These are phyloP conservation scores for Acacia melanoxylon DNA, from an alignment of 306 rosid species.

Conservation along the genomic window DNA sequence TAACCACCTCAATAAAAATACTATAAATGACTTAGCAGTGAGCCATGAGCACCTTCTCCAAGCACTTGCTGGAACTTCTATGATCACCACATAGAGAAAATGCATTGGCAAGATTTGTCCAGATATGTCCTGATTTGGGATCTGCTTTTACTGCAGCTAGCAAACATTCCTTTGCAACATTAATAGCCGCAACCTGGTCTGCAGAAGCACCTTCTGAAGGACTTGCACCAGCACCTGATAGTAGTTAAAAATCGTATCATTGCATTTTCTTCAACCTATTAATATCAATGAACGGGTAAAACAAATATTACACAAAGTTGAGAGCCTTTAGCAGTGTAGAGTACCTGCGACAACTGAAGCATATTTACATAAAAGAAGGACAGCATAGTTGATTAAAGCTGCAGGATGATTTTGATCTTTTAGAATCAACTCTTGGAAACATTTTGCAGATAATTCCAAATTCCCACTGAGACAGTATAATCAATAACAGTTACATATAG, in stretches of 20 bases:
- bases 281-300: conserved; percentile 18
- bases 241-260: conserved; percentile 22
- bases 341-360: conserved; percentile 90
- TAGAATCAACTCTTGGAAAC: conserved; percentile 84
- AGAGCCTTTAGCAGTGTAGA: conserved; percentile 26
- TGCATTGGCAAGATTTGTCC: conserved; percentile 91
- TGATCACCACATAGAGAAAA: conserved; percentile 76
- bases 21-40: conserved; percentile 52
- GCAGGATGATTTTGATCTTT: conserved; percentile 97
- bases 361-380: conserved; percentile 76
- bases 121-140: conserved; percentile 86
- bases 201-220: conserved; percentile 61
- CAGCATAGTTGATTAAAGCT: conserved; percentile 83
- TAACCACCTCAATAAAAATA: conserved; percentile 50
- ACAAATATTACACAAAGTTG: conserved; percentile 4
- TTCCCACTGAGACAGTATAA: conserved; percentile 62
- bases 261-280: conserved; percentile 27
- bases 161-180: conserved; percentile 89
- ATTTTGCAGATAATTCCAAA: conserved; percentile 74
- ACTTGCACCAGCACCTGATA: conserved; percentile 89
- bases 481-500: conserved; percentile 19
- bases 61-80: conserved; percentile 89
- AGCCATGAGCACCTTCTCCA: conserved; percentile 91
- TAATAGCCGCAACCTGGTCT: conserved; percentile 62
- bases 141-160: conserved; percentile 78